Base-by-base conservation (phyloP, 2,329 filamentous ascomycete genomes). In the Neurospora sp. region DNA sequence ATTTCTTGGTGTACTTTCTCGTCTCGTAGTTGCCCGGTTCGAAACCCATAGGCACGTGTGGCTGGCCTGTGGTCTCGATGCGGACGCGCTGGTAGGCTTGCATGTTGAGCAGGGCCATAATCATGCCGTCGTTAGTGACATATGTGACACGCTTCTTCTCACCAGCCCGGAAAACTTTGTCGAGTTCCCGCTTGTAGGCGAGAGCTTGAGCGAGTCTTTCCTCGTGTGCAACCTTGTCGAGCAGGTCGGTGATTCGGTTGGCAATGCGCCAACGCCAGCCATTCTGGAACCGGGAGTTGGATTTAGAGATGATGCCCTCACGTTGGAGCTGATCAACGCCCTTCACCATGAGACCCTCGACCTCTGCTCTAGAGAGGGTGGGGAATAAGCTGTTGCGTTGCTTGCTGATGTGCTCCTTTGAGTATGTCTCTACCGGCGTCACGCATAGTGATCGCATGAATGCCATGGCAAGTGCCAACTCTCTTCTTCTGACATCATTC, bases 21-120 rank as follows among this genome's bases (percentile, higher is more conserved):
- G 88, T 90, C 75, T 91, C 88, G 78, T 93, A 93, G 73, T 91
- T 88, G 17, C 87, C 87, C 8, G 89, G 89, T 68, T 87, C 86
- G 75, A 93, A 91, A 1, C 91, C 91, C 76, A 91, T 89, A 1
- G 89, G 88, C 38, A 91, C 87, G 67, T 84, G 75, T 1, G 87
- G 87, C 5, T 91, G 84, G 52, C 89, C 82, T 1, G 83, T 76
- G 0, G 86, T 82, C 3, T 83, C 79, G 6, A 91, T 76, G 17
- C 77, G 81, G 57, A 93, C 81, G 52, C 86, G 83, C 3, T 87
- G 85, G 67, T 84, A 78, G 0, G 88, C 86, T 71, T 89, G 85
- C 69, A 94, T 78, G 74, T 91, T 91, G 52, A 88, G 83, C 69
- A 91, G 80, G 1, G 88, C 89, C 82, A 92, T 86, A 70, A 91